Conservation (phyloP, 2,329 filamentous ascomycete genomes). For the Trichophyton equinum region DNA sequence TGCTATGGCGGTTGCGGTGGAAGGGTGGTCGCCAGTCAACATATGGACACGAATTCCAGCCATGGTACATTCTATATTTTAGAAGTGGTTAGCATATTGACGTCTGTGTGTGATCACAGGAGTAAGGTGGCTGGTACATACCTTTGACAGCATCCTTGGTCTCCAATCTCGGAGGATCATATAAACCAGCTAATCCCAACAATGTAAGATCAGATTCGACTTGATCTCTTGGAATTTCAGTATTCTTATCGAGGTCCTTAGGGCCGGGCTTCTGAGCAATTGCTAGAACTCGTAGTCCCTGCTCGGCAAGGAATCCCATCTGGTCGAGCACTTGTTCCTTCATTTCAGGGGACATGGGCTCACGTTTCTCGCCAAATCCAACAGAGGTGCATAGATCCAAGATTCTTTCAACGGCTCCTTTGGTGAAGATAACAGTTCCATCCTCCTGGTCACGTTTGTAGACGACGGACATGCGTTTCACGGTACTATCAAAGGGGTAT, state of each 20-base stretch:
- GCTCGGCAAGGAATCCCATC: constrained; percentile 45
- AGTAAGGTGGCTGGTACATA: constrained; percentile 7
- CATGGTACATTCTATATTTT: constrained; percentile 32
- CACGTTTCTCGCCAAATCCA: constrained; percentile 29
- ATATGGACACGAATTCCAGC: constrained; percentile 48
- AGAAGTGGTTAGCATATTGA: constrained; percentile 7
- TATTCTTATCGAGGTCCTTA: constrained; percentile 17
- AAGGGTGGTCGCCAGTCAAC: constrained; percentile 46
- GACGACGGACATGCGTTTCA: constrained; percentile 56
- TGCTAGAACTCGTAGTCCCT: constrained; percentile 49
- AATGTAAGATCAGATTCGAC: constrained; percentile 45
- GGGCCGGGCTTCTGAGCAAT: constrained; percentile 35
- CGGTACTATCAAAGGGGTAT: constrained; percentile 51
- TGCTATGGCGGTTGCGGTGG: constrained; percentile 45
- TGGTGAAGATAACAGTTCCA: constrained; percentile 19
- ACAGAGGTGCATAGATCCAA: constrained; percentile 40
- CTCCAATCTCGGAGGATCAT: constrained; percentile 49
- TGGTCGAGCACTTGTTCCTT: constrained; percentile 40
- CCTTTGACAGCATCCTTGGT: constrained; percentile 43
- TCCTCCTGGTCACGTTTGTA: constrained; percentile 33
- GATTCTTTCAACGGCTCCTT: constrained; percentile 33
- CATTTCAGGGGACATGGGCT: constrained; percentile 29
- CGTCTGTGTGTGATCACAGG: background rate
- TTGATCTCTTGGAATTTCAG: constrained; percentile 32
- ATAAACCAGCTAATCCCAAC: constrained; percentile 47